phyloP scores from a whole-genome alignment of 2,329 filamentous ascomycete species.

The Camillea tinctor region DNA sequence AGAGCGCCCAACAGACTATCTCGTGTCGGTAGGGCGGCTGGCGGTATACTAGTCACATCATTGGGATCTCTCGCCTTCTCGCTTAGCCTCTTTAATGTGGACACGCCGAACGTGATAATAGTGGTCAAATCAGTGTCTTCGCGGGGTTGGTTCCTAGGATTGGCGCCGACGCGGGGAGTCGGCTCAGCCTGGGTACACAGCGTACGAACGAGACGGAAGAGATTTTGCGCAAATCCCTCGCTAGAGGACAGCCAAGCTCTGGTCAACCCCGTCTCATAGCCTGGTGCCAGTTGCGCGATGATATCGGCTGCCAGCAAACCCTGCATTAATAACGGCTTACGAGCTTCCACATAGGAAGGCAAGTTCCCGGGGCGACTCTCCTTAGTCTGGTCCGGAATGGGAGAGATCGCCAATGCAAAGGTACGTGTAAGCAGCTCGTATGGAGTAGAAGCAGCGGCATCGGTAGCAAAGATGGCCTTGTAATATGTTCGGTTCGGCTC shows the following conservation, averaged over 20 bases:
- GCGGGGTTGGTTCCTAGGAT: conserved; percentile 31
- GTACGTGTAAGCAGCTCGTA: conserved; percentile 82
- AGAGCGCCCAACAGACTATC: conserved; percentile 67
- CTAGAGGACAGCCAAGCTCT: conserved; percentile 78
- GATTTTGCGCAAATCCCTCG: conserved; percentile 78
- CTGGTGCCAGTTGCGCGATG: conserved; percentile 70
- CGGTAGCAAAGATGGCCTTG: conserved; percentile 75
- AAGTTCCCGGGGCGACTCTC: conserved; percentile 58
- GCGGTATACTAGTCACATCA: conserved; percentile 53
- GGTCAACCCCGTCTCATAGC: conserved; percentile 70
- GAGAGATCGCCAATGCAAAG: conserved; percentile 82
- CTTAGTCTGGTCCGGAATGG: conserved; percentile 67
- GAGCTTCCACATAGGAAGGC: conserved; percentile 70
- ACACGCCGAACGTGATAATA: conserved; percentile 67
- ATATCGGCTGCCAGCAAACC: conserved; percentile 89
- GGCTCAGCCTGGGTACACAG: conserved; percentile 64
- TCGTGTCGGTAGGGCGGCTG: conserved; percentile 62
- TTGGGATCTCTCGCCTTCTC: conserved; percentile 66
- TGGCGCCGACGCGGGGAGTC: conserved; percentile 37
- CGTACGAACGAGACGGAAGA: conserved; percentile 72
- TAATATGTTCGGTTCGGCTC: conserved; percentile 89
- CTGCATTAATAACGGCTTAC: conserved; percentile 90
- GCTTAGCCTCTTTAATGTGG: conserved; percentile 64
- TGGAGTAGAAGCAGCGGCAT: conserved; percentile 61
- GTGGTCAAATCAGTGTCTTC: conserved; percentile 56